Evolutionary conservation across 2,329 filamentous ascomycete genomes (phyloP), one percentile per base, ranked within the genome.

Genomic region (Talaromyces verruculosus): DNA sequence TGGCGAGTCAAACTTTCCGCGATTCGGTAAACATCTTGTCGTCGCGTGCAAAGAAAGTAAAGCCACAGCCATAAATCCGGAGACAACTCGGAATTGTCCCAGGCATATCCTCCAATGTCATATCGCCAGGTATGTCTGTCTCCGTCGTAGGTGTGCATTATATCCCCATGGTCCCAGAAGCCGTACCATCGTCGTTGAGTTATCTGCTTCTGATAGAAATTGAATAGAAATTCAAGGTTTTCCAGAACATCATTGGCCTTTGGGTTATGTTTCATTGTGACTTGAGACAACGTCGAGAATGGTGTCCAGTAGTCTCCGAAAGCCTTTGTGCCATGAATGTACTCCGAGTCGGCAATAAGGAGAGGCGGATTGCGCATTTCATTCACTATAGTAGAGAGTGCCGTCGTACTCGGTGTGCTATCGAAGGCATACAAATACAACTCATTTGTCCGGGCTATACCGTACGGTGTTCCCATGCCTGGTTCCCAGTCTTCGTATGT

Each of bases 81-180:
- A 0, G 86, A 88, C 0, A 89, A 78, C 71, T 89, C 87, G 0
- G 84, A 87, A 71, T 89, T 89, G 59, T 88, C 87, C 87, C 87
- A 89, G 0, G 85, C 86, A 66, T 86, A 89, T 0, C 87, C 87
- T 3, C 87, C 87, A 19, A 89, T 74, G 55, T 89, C 87, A 65
- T 88, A 89, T 1, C 85, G 81, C 87, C 87, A 89, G 0, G 79
- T 80, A 68, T 88, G 87, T 4, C 87, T 78, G 71, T 88, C 83
- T 0, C 72, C 68, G 61, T 89, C 87, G 67, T 89, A 89, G 0
- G 85, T 84, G 69, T 89, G 87, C 80, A 86, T 86, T 47, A 89
- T 80, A 68, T 89, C 87, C 1, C 87, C 87, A 63, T 87, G 80
- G 67, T 89, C 86, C 73, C 83, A 83, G 77, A 88, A 88, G 0